Percentiles rank a stretch among this genome's conserved stretches.
These are phyloP conservation scores for Penicillium sp. DNA, from an alignment of 2,329 filamentous ascomycete species.

Conservation along the genomic window DNA sequence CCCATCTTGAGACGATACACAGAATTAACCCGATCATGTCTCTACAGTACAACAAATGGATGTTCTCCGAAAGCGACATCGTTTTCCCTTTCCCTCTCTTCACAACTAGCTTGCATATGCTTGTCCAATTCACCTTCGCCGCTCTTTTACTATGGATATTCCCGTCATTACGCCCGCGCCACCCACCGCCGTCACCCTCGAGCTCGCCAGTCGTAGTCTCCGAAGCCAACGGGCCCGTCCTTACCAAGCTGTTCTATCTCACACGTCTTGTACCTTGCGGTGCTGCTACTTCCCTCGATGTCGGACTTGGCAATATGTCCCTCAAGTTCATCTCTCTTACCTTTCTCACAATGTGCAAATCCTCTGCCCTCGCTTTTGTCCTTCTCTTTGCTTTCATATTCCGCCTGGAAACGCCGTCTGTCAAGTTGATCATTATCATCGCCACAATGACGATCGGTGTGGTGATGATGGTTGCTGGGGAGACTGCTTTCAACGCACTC, in stretches of 20 bases:
- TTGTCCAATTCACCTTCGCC: constrained; percentile 84
- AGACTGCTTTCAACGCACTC: constrained; percentile 80
- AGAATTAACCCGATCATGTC: background rate
- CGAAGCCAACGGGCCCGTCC: constrained; percentile 56
- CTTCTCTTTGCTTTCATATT: constrained; percentile 94
- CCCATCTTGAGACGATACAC: background rate
- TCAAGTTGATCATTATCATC: constrained; percentile 83
- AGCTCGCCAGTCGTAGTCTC: constrained; percentile 45
- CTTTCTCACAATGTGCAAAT: constrained; percentile 99
- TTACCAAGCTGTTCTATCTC: constrained; percentile 88
- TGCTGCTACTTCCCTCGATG: constrained; percentile 87
- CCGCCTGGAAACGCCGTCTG: constrained; percentile 81
- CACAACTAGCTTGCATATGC: constrained; percentile 92
- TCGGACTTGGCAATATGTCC: constrained; percentile 92
- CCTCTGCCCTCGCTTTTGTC: constrained; percentile 90
- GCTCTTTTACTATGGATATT: constrained; percentile 75
- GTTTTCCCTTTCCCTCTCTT: constrained; percentile 95
- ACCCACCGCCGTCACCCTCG: constrained; percentile 25
- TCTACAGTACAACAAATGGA: constrained; percentile 95
- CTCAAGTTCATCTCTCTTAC: constrained; percentile 94
- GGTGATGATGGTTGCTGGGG: constrained; percentile 96
- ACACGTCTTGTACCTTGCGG: constrained; percentile 91
- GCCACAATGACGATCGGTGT: constrained; percentile 88
- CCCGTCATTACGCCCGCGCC: constrained; percentile 73
- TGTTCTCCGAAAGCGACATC: constrained; percentile 83